A percentile compares a stretch with the other conserved stretches of the same genome.
Conservation (phyloP, 345 rosid species). For the Aethionema arabicum region DNA sequence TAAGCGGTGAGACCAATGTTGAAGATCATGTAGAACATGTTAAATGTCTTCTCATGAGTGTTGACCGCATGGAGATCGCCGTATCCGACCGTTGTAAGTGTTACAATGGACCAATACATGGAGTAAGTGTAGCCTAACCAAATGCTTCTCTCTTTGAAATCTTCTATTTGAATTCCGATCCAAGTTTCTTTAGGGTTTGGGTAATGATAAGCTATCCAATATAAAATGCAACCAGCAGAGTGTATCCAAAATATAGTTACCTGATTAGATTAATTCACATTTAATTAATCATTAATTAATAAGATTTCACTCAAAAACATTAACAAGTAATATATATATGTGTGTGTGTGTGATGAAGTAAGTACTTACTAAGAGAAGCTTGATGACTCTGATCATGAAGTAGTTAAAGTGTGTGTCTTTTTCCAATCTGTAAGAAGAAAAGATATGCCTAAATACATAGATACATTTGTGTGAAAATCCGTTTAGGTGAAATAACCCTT, state of each 20-base stretch:
- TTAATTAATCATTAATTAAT: too few relatives aligned
- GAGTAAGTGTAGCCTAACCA: constrained; percentile 93
- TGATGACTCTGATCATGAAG: constrained; percentile 58
- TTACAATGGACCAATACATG: constrained; percentile 89
- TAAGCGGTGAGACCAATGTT: constrained; percentile 89
- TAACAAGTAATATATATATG: too few relatives aligned
- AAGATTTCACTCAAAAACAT: too few relatives aligned
- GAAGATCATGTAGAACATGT: constrained; percentile 79
- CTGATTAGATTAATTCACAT: constrained; percentile 38
- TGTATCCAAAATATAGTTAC: constrained; percentile 80
- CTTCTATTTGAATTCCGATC: constrained; percentile 56
- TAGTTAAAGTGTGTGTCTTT: constrained; percentile 78
- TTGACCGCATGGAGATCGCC: constrained; percentile 85
- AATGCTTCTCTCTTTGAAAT: constrained; percentile 66
- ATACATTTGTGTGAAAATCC: too few relatives aligned
- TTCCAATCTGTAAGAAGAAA: constrained; percentile 60
- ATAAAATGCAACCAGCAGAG: constrained; percentile 80
- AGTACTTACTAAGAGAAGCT: constrained; percentile 62
- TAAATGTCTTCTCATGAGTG: constrained; percentile 67
- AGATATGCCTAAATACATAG: neutral
- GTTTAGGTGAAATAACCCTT: too few relatives aligned
- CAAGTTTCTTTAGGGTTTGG: constrained; percentile 48
- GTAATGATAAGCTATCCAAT: constrained; percentile 66
- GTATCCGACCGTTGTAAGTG: constrained; percentile 88
- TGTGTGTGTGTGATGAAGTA: too few relatives aligned